Base-by-base conservation (phyloP, 208 protist genomes). In the Trichomonas vaginalis region DNA sequence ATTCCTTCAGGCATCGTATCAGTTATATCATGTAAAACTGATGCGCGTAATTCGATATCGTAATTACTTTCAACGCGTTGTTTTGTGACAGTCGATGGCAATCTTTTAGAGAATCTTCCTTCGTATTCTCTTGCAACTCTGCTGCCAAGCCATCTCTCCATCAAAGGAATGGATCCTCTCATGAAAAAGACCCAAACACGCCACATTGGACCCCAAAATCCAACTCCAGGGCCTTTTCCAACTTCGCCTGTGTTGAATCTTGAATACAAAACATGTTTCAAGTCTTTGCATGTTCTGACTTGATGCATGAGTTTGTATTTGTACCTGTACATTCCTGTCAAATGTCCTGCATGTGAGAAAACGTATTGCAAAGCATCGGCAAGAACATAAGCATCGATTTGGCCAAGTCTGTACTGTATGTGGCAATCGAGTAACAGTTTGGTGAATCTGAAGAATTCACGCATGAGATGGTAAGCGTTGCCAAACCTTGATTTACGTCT, bases 171-270 rank as follows among this genome's bases (percentile, higher is more conserved):
- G 96, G 99, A 99, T 95, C 99, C 99, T 79, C 99, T 98, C 56
- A 99, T 96, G 97, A 99, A 99, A 97, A 99, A 99, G 9, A 99
- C 97, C 99, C 99, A 99, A 87, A 99, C 99, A 40, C 99, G 98
- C 99, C 99, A 99, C 87, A 98, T 97, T 27, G 99, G 99, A 12
- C 98, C 99, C 99, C 99, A 99, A 96, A 99, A 99, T 48, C 99
- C 99, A 90, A 97, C 98, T 45, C 98, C 98, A 79, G 99, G 99
- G 0, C 99, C 99, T 96, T 99, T 99, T 42, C 98, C 98, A 39
- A 99, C 99, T 0, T 98, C 98, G n/a, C 99, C 99, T 0, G 99
- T 99, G 97, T 99, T 99, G 97, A 99, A 99, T 95, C 98, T 99
- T 96, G 99, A 99, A 97, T 99, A 99, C 95, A 99, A 98, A 95